Evolutionary conservation across 495 filamentous ascomycete genomes (phyloP).

Genomic region (Aspergillus nidulans): DNA sequence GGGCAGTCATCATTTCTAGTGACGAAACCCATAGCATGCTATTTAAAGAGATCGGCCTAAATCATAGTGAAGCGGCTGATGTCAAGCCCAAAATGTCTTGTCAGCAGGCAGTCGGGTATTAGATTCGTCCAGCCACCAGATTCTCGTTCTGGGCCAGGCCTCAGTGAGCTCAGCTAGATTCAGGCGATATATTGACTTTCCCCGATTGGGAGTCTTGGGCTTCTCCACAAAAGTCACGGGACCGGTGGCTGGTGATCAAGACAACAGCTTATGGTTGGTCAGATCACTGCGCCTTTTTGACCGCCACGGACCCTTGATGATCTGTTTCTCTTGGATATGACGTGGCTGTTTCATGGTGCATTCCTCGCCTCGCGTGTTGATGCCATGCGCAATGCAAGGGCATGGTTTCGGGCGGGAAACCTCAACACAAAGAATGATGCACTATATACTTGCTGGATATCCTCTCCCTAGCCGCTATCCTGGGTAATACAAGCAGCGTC

Average conservation of each 20-base stretch:
- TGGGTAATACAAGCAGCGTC: too few species aligned
- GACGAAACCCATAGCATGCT: neutral
- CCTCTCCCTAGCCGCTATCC: too few species aligned
- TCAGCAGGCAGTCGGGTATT: neutral
- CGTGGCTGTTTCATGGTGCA: neutral
- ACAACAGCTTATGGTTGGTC: neutral
- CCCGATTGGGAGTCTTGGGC: conserved; percentile 11
- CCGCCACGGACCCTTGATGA: neutral
- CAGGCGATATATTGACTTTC: conserved; percentile 4
- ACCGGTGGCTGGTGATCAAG: neutral
- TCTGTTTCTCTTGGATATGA: neutral
- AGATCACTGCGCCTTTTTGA: neutral
- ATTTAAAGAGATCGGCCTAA: conserved; percentile 4
- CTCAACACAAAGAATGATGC: neutral
- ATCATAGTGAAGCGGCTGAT: neutral
- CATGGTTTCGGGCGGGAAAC: neutral
- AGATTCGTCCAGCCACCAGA: conserved; percentile 18
- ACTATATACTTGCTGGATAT: neutral
- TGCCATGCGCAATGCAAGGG: conserved; percentile 1
- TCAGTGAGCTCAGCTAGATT: neutral
- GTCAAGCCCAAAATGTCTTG: neutral
- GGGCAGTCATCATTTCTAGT: neutral
- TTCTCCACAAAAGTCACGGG: conserved; percentile 9
- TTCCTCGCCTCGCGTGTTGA: neutral
- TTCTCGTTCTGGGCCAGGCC: neutral